These are phyloP conservation scores for Phoma herbarum DNA, from an alignment of 2,329 filamentous ascomycete genomes.

Conservation along the genomic window DNA sequence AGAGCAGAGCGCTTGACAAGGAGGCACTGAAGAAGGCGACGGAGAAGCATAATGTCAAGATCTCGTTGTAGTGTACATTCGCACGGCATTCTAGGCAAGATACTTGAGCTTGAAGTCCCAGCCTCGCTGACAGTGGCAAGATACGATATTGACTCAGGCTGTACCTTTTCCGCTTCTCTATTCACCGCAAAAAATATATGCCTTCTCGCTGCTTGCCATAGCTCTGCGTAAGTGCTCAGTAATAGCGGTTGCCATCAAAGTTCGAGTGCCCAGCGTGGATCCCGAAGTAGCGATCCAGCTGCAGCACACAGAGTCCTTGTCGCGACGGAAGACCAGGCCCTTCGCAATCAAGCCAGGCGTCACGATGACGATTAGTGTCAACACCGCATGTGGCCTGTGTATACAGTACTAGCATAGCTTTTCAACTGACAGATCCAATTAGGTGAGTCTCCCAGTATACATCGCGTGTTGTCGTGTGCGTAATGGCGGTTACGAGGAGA, in stretches of 20 bases:
- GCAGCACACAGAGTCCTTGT: constrained; percentile 23
- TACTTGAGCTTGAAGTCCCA: background rate
- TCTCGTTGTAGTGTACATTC: constrained; percentile 1
- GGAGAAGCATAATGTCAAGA: constrained; percentile 12
- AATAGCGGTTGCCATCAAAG: constrained; percentile 23
- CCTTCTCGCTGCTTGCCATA: constrained; percentile 1
- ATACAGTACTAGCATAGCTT: background rate
- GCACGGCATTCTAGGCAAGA: background rate
- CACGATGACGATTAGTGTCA: constrained; percentile 5
- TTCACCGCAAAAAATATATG: background rate
- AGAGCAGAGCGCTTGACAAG: constrained; percentile 7
- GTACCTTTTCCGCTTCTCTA: constrained; percentile 3
- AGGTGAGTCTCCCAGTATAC: background rate
- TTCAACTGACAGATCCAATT: background rate
- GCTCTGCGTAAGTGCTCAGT: constrained; percentile 19
- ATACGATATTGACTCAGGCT: background rate
- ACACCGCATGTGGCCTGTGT: background rate
- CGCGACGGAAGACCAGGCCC: constrained; percentile 7
- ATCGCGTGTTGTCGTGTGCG: background rate
- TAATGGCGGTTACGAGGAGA: background rate
- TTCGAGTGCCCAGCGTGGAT: constrained; percentile 26
- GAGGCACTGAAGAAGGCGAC: constrained; percentile 16
- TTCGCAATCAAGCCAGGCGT: background rate
- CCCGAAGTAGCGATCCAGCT: constrained; percentile 24
- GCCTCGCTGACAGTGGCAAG: background rate